These are phyloP conservation scores for Candida railenensis DNA, from an alignment of 805 yeast species.

Conservation along the genomic window DNA sequence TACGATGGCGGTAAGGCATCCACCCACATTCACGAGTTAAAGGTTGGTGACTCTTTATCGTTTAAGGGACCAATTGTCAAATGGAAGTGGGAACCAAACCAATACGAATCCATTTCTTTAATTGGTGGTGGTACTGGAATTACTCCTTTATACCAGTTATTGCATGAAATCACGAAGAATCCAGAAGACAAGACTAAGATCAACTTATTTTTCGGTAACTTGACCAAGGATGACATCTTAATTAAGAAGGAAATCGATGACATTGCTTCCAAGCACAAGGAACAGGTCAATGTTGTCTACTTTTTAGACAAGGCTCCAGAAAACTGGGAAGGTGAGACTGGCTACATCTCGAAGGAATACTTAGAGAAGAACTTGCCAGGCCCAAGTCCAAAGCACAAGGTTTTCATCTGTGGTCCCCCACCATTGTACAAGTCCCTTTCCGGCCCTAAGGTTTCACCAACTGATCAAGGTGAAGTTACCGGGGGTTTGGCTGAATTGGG, in stretches of 20 bases:
- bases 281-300: slow-evolving; percentile 74
- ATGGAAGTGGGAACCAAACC: slow-evolving; percentile 89
- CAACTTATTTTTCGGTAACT: slow-evolving; percentile 75
- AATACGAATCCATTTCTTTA: slow-evolving; percentile 73
- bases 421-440: slow-evolving; percentile 83
- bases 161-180: slow-evolving; percentile 72
- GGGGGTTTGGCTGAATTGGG: slow-evolving; percentile 91
- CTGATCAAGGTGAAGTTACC: slow-evolving; percentile 91
- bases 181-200: slow-evolving; percentile 90
- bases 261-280: slow-evolving; percentile 65
- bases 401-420: slow-evolving; percentile 96
- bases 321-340: slow-evolving; percentile 58
- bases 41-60: slow-evolving; percentile 76
- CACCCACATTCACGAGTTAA: slow-evolving; percentile 65
- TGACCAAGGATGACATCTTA: slow-evolving; percentile 76
- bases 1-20: slow-evolving; percentile 87
- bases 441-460: slow-evolving; percentile 79
- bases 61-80: slow-evolving; percentile 94
- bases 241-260: slow-evolving; percentile 75
- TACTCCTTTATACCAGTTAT: slow-evolving; percentile 89
- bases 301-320: slow-evolving; percentile 69
- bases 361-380: slow-evolving; percentile 59
- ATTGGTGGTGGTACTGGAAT: slow-evolving; percentile 98
- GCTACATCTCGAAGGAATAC: slow-evolving; percentile 77
- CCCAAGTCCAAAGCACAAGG: slow-evolving; percentile 58